Evolutionary conservation across 441 rosid species (phyloP).

Genomic region (Iberis amara): DNA sequence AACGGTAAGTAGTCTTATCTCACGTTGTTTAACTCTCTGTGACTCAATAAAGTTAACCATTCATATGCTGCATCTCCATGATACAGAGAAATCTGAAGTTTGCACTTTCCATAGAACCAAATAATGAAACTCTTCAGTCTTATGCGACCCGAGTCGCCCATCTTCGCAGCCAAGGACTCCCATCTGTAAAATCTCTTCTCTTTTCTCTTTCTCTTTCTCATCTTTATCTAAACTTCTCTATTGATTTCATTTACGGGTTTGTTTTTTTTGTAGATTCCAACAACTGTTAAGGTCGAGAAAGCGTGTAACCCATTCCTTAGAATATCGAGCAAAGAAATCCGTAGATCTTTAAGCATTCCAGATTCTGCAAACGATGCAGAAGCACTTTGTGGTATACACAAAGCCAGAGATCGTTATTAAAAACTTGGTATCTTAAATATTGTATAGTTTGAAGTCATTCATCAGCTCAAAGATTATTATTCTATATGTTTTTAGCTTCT

Average conservation of each 20-base stretch:
- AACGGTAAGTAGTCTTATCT: conserved; percentile 46
- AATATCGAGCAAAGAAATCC: conserved; percentile 59
- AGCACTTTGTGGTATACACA: conserved; percentile 55
- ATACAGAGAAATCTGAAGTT: conserved; percentile 82
- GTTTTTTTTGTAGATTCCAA: conserved; percentile 60
- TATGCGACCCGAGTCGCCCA: conserved; percentile 74
- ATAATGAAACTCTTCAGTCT: conserved; percentile 68
- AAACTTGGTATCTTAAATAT: too few species aligned
- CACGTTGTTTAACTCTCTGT: not conserved
- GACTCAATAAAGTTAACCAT: conserved; percentile 11
- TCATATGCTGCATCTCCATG: not conserved
- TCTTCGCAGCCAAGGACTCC: conserved; percentile 72
- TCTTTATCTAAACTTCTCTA: not conserved
- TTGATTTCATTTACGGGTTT: not conserved
- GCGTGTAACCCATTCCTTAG: conserved; percentile 93
- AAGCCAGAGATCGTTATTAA: conserved; percentile 79
- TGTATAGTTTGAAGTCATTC: too few species aligned
- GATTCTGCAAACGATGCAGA: conserved; percentile 57
- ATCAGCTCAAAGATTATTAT: too few species aligned
- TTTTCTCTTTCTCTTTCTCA: not conserved
- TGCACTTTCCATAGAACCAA: conserved; percentile 86
- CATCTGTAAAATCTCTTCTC: conserved; percentile 50
- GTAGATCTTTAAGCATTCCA: conserved; percentile 51
- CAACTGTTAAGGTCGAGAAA: conserved; percentile 72
- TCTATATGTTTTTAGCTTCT: too few species aligned